Evolutionary conservation across 257 asterid species (phyloP).

Genomic region (Solanum infundibuliforme): DNA sequence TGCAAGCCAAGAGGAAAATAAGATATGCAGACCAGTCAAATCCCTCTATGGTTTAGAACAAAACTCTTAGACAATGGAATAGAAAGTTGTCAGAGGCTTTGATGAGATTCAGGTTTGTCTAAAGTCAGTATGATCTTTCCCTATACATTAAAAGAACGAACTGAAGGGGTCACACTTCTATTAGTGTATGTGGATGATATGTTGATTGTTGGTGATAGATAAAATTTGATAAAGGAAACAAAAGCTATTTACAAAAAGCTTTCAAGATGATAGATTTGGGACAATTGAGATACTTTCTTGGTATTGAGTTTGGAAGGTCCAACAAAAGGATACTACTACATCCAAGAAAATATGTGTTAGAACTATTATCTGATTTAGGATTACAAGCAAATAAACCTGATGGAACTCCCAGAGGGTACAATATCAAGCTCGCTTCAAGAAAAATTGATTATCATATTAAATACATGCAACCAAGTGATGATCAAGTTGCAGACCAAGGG

Average conservation of each 20-base stretch:
- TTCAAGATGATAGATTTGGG: neutral
- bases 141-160: too few relatives aligned
- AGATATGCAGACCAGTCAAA: neutral
- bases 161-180: neutral
- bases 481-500: neutral
- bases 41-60: neutral
- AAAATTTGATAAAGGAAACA: neutral
- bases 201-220: neutral
- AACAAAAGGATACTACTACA: neutral
- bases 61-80: neutral
- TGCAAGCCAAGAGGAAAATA: neutral
- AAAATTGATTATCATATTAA: neutral
- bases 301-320: neutral
- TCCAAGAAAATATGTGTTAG: neutral
- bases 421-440: neutral
- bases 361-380: neutral
- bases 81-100: neutral
- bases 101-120: neutral
- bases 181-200: neutral
- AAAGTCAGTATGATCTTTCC: neutral
- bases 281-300: too few relatives aligned
- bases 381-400: neutral
- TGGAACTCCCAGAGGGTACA: neutral
- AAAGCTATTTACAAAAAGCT: neutral
- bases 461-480: neutral